Evolutionary conservation across 1,139 yeast genomes (phyloP).

Genomic region (Hansenula lynferdii): DNA sequence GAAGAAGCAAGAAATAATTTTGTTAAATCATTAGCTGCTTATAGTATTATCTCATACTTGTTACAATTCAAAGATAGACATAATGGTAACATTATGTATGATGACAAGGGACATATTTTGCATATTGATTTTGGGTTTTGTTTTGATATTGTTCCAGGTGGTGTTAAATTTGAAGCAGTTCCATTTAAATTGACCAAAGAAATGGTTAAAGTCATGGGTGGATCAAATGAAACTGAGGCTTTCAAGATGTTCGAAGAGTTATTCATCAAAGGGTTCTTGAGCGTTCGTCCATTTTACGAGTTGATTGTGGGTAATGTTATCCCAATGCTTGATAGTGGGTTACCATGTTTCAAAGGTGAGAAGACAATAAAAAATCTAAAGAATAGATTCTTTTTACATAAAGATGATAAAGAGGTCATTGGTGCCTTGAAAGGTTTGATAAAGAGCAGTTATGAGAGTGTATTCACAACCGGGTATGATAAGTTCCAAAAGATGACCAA

Average conservation of each 20-base stretch:
- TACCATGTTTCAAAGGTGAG: conserved; percentile 89
- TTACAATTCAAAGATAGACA: conserved; percentile 97
- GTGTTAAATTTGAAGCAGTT: conserved; percentile 94
- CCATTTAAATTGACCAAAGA: conserved; percentile 96
- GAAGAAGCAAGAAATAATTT: conserved; percentile 91
- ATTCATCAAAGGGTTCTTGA: conserved; percentile 87
- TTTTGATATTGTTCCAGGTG: conserved; percentile 98
- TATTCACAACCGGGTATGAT: conserved; percentile 92
- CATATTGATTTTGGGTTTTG: conserved; percentile 99
- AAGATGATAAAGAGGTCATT: conserved; percentile 84
- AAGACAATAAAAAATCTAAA: conserved; percentile 76
- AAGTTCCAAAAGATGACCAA: conserved; percentile 95
- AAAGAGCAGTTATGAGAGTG: conserved; percentile 77
- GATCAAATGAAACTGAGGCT: conserved; percentile 77
- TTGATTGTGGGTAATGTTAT: conserved; percentile 77
- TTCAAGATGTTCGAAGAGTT: conserved; percentile 93
- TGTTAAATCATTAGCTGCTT: conserved; percentile 92
- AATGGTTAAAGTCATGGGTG: conserved; percentile 96
- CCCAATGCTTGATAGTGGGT: conserved; percentile 94
- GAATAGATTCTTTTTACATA: conserved; percentile 74
- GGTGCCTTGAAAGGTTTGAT: conserved; percentile 70
- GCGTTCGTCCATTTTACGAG: conserved; percentile 87
- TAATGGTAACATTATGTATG: conserved; percentile 98
- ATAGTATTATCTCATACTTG: conserved; percentile 87
- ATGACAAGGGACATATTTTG: conserved; percentile 86